phyloP scores from a whole-genome alignment of 2,329 filamentous ascomycete species.

The Sphaerulina vaccinii region DNA sequence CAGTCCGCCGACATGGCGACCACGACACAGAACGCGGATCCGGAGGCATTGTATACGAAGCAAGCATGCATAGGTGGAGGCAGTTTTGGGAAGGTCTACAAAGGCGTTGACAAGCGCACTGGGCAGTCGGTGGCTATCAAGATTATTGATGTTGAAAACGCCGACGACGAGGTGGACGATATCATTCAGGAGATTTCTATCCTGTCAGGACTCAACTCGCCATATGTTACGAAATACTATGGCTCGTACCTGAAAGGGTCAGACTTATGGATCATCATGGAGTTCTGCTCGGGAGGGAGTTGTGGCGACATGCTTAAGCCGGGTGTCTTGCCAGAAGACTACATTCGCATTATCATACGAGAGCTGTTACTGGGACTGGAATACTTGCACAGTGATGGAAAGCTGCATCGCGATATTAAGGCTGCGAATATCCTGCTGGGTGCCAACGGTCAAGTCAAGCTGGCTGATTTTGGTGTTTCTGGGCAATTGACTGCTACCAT shows the following conservation, averaged over 20 bases:
- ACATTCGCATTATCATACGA: conserved; percentile 91
- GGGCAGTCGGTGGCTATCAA: conserved; percentile 97
- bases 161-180: conserved; percentile 98
- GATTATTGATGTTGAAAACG: conserved; percentile 97
- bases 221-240: conserved; percentile 96
- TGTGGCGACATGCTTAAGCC: conserved; percentile 96
- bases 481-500: conserved; percentile 95
- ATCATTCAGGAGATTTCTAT: conserved; percentile 99
- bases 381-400: conserved; percentile 92
- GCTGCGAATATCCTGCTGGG: conserved; percentile 90
- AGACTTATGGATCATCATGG: conserved; percentile 99
- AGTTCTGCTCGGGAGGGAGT: conserved; percentile 95
- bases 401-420: conserved; percentile 97
- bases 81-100: conserved; percentile 98
- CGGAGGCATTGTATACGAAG: conserved; percentile 89
- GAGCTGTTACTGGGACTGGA: conserved; percentile 87
- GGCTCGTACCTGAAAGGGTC: conserved; percentile 95
- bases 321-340: conserved; percentile 85
- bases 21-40: conserved; percentile 59
- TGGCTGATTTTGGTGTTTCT: conserved; percentile 95
- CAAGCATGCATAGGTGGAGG: conserved; percentile 74
- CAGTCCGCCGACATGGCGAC: conserved; percentile 29
- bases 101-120: conserved; percentile 91
- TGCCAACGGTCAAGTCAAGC: conserved; percentile 90
- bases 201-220: conserved; percentile 89